Conservation (phyloP, 371 early-diverging fungal species). For the Choanephora cucurbitarum region DNA sequence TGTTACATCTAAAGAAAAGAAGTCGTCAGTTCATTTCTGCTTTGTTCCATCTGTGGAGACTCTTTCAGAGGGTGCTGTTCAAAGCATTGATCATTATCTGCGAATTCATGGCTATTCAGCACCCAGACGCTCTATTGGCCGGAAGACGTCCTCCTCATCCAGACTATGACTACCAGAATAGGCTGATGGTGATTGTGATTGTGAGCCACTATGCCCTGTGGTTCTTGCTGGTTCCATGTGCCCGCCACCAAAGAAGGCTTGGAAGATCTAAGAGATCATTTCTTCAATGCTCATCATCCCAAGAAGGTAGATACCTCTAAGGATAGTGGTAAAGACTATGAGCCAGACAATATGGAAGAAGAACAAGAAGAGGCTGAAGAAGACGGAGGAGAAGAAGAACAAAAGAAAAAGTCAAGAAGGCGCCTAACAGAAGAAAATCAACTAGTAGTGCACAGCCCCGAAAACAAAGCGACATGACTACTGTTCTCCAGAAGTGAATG, state of each 20-base stretch:
- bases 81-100: constrained; percentile 9
- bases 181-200: background rate
- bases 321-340: background rate
- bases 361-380: background rate
- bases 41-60: constrained; percentile 14
- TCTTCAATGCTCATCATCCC: background rate
- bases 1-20: background rate
- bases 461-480: background rate
- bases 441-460: too few relatives aligned
- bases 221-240: constrained; percentile 16
- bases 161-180: background rate
- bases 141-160: constrained; percentile 5
- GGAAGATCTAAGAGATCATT: background rate
- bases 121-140: constrained; percentile 6
- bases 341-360: background rate
- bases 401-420: too few relatives aligned
- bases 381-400: background rate
- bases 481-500: background rate
- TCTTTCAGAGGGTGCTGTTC: background rate
- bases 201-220: constrained; percentile 12
- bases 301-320: background rate
- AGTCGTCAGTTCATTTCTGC: constrained; percentile 5
- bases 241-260: background rate
- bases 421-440: too few relatives aligned
- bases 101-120: constrained; percentile 10